Evolutionary conservation across 78 protist species (phyloP).

Genomic region (Polysphondylium violaceum): DNA sequence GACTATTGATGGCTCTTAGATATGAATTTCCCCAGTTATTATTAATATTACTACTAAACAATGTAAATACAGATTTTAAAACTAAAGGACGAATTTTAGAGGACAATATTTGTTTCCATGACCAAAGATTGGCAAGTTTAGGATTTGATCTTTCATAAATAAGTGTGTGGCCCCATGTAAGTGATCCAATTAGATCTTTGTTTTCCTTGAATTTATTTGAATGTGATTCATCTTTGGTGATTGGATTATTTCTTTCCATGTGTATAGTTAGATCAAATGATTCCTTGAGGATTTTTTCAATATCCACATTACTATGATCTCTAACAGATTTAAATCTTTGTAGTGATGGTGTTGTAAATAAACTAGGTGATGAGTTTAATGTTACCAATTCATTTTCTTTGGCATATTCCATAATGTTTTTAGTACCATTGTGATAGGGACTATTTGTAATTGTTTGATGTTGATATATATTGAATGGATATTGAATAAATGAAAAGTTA

Average conservation of each 20-base stretch:
- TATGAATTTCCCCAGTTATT: conserved; percentile 63
- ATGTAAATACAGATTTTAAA: conserved; percentile 24
- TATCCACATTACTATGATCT: conserved; percentile 19
- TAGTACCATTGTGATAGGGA: neutral
- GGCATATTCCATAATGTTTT: conserved; percentile 1
- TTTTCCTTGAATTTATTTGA: neutral
- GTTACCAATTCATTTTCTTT: conserved; percentile 12
- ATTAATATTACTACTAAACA: conserved; percentile 41
- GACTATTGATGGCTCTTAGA: neutral
- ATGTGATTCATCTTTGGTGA: conserved; percentile 37
- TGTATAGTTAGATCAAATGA: conserved; percentile 64
- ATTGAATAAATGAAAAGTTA: conserved; percentile 34
- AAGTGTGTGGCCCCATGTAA: conserved; percentile 58
- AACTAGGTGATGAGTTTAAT: conserved; percentile 32
- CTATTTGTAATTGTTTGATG: neutral
- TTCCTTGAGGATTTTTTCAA: conserved; percentile 22
- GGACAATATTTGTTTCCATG: conserved; percentile 9
- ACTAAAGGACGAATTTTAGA: conserved; percentile 25
- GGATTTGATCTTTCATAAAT: conserved; percentile 20
- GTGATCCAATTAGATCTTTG: conserved; percentile 32
- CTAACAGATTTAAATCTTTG: conserved; percentile 20
- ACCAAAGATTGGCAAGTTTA: conserved; percentile 44
- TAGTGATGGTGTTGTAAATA: neutral
- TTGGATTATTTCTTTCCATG: conserved; percentile 39
- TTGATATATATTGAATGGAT: conserved; percentile 50